These are phyloP conservation scores for Neopestalotiopsis sp. DNA, from an alignment of 2,329 filamentous ascomycete genomes.

Conservation along the genomic window DNA sequence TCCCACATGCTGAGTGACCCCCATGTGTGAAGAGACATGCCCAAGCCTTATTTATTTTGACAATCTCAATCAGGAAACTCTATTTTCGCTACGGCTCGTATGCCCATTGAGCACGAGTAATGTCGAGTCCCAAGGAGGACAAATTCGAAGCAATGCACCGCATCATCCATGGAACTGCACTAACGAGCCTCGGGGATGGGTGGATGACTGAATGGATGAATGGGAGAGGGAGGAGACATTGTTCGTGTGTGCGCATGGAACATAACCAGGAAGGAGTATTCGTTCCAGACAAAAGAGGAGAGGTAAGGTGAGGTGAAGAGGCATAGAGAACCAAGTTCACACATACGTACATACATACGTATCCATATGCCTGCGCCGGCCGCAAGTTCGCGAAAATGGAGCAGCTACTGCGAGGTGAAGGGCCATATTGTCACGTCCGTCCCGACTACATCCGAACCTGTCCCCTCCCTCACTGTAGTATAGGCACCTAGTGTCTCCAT, in stretches of 20 bases:
- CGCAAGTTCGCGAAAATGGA: slow-evolving; percentile 9
- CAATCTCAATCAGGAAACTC: slow-evolving; percentile 8
- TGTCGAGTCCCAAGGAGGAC: neutral
- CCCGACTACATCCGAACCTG: slow-evolving; percentile 15
- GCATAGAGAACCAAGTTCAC: neutral
- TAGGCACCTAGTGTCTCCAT: slow-evolving; percentile 3
- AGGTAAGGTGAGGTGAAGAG: neutral
- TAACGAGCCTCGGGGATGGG: neutral
- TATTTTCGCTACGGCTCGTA: neutral
- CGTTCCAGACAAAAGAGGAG: neutral
- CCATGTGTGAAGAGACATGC: neutral
- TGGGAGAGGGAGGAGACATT: neutral
- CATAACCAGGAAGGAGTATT: neutral
- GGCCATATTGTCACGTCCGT: slow-evolving; percentile 10
- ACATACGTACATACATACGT: slow-evolving; percentile 3
- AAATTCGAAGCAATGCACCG: neutral
- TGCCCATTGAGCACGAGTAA: slow-evolving; percentile 1
- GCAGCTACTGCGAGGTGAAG: slow-evolving; percentile 15
- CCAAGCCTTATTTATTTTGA: neutral
- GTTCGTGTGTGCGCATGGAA: neutral
- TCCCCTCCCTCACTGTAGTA: neutral
- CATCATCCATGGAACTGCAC: neutral
- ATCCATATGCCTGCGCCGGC: slow-evolving; percentile 10
- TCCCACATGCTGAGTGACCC: neutral
- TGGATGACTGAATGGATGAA: neutral